Percentiles rank a stretch among this genome's conserved stretches.
Conservation (phyloP, 805 yeast genomes). For the Metschnikowia dekortorum region DNA sequence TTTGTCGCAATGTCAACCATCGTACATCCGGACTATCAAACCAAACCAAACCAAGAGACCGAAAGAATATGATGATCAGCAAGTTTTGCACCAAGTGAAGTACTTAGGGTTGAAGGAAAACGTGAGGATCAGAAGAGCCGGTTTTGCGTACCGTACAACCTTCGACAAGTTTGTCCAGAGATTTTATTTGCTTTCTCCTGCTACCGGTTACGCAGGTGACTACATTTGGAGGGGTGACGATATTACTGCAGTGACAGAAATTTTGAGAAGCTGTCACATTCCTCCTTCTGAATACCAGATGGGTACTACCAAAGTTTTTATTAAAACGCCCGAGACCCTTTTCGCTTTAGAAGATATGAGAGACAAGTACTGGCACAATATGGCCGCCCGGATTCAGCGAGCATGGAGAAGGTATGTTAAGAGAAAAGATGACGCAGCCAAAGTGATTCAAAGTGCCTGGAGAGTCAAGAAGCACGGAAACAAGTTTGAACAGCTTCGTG, state of each 20-base stretch:
- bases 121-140: slow-evolving; percentile 96
- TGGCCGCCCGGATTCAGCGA: slow-evolving; percentile 96
- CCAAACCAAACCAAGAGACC: slow-evolving; percentile 94
- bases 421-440: slow-evolving; percentile 83
- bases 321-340: slow-evolving; percentile 93
- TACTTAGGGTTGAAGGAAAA: slow-evolving; percentile 95
- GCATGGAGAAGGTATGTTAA: slow-evolving; percentile 88
- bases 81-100: slow-evolving; percentile 92
- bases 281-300: slow-evolving; percentile 81
- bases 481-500: slow-evolving; percentile 78
- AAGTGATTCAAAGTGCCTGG: slow-evolving; percentile 75
- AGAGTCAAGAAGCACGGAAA: slow-evolving; percentile 76
- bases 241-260: slow-evolving; percentile 47
- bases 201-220: slow-evolving; percentile 88
- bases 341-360: slow-evolving; percentile 95
- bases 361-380: slow-evolving; percentile 95
- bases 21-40: slow-evolving; percentile 94
- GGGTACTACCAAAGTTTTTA: slow-evolving; percentile 89
- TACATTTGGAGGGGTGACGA: slow-evolving; percentile 57
- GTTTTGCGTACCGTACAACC: slow-evolving; percentile 95
- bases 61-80: slow-evolving; percentile 79
- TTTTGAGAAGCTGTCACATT: slow-evolving; percentile 54
- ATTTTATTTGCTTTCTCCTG: slow-evolving; percentile 79
- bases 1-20: slow-evolving; percentile 84
- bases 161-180: slow-evolving; percentile 95